Conservation (phyloP, 1,284 basidiomycete species). For the Leccinum griseonigrum region DNA sequence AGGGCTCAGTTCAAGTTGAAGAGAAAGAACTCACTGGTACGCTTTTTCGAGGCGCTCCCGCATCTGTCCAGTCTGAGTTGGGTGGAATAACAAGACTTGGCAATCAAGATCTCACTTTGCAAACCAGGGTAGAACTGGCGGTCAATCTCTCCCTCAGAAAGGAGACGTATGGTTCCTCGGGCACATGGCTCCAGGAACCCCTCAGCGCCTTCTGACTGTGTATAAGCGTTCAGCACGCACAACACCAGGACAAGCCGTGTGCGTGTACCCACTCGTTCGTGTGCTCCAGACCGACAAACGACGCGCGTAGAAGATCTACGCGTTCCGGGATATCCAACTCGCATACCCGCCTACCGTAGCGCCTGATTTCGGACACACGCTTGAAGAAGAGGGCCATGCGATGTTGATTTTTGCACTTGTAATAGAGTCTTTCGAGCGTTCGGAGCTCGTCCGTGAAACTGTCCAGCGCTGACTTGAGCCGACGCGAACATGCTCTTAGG, state of each 20-base stretch:
- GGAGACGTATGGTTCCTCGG: slow-evolving; percentile 37
- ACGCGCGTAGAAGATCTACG: slow-evolving; percentile 48
- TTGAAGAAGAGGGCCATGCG: slow-evolving; percentile 69
- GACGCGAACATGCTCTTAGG: slow-evolving; percentile 52
- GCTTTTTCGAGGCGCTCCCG: slow-evolving; percentile 44
- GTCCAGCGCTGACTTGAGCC: slow-evolving; percentile 44
- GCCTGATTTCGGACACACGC: slow-evolving; percentile 57
- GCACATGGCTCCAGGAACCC: slow-evolving; percentile 60
- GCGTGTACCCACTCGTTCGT: slow-evolving; percentile 41
- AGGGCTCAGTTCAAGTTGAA: neutral
- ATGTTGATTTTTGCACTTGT: slow-evolving; percentile 81
- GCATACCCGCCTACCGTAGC: slow-evolving; percentile 50
- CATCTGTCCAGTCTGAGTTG: slow-evolving; percentile 40
- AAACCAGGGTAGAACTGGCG: slow-evolving; percentile 37
- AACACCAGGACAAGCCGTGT: neutral
- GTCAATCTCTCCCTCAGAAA: slow-evolving; percentile 37
- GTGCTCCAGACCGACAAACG: slow-evolving; percentile 53
- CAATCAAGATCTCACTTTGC: slow-evolving; percentile 42
- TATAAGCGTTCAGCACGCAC: neutral
- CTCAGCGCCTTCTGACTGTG: slow-evolving; percentile 49
- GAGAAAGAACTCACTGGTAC: slow-evolving; percentile 43
- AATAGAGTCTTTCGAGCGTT: slow-evolving; percentile 66
- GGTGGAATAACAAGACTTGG: neutral
- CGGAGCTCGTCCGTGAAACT: slow-evolving; percentile 54
- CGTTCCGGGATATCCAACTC: slow-evolving; percentile 41